Evolutionary conservation across 345 rosid genomes (phyloP).

Genomic region (Trapa incisa): DNA sequence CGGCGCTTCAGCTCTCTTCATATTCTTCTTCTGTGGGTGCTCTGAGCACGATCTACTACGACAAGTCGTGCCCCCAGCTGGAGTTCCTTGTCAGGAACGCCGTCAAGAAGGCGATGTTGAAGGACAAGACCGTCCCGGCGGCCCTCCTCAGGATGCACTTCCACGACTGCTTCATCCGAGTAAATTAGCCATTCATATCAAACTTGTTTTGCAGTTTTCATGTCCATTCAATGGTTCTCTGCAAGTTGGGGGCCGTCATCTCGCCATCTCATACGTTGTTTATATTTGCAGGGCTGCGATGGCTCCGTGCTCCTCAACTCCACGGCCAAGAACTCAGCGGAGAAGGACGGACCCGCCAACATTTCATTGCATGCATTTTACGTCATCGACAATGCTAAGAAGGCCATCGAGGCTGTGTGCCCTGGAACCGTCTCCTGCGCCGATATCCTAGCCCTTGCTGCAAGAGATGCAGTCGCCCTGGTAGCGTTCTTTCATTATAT

Average conservation of each 20-base stretch:
- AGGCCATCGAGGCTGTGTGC: constrained; percentile 62
- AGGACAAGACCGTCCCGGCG: constrained; percentile 69
- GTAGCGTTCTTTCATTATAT: constrained; percentile 11
- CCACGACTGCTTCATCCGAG: constrained; percentile 75
- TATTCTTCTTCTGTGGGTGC: constrained; percentile 24
- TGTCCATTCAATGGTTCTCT: too few relatives aligned
- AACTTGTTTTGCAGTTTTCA: not conserved
- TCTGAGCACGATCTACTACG: constrained; percentile 49
- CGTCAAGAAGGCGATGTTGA: constrained; percentile 48
- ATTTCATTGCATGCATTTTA: constrained; percentile 78
- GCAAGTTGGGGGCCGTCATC: too few relatives aligned
- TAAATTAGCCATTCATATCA: constrained; percentile 1
- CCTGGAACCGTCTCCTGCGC: constrained; percentile 85
- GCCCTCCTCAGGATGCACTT: constrained; percentile 84
- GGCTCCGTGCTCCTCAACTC: constrained; percentile 68
- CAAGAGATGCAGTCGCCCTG: constrained; percentile 66
- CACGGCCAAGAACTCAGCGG: constrained; percentile 53
- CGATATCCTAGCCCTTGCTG: constrained; percentile 75
- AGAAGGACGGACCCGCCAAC: constrained; percentile 90
- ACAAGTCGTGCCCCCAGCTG: constrained; percentile 42
- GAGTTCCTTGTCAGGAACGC: constrained; percentile 38
- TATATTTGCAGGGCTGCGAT: constrained; percentile 58
- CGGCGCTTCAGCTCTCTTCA: constrained; percentile 14
- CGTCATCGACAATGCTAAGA: constrained; percentile 71
- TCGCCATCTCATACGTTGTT: too few relatives aligned